A percentile compares a stretch with the other conserved stretches of the same genome.
phyloP scores from a whole-genome alignment of 345 rosid species.

The Arabidopsis thaliana region TAIR10.1 NC_003075.7:9135501-9136000 shows the following conservation, averaged over 20 bases:
- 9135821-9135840: neutral
- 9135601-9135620: constrained; percentile 15
- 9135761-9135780: constrained; percentile 83
- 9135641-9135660: neutral
- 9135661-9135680: neutral
- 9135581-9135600: constrained; percentile 12
- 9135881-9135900: constrained; percentile 83
- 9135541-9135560: neutral
- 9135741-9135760: constrained; percentile 84
- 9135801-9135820: neutral
- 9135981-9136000: constrained; percentile 90
- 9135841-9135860: neutral
- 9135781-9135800: constrained; percentile 39
- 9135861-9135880: constrained; percentile 81
- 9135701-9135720: constrained; percentile 82
- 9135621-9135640: constrained; percentile 12
- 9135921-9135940: constrained; percentile 97
- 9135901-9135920: constrained; percentile 92
- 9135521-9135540: constrained; percentile 2
- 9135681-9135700: constrained; percentile 6
- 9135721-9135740: constrained; percentile 89
- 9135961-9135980: constrained; percentile 96
- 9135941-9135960: constrained; percentile 98
- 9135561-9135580: constrained; percentile 11
- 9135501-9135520: neutral